Base-by-base conservation (phyloP, 2,329 filamentous ascomycete genomes). In the Diaporthe sp. region DNA sequence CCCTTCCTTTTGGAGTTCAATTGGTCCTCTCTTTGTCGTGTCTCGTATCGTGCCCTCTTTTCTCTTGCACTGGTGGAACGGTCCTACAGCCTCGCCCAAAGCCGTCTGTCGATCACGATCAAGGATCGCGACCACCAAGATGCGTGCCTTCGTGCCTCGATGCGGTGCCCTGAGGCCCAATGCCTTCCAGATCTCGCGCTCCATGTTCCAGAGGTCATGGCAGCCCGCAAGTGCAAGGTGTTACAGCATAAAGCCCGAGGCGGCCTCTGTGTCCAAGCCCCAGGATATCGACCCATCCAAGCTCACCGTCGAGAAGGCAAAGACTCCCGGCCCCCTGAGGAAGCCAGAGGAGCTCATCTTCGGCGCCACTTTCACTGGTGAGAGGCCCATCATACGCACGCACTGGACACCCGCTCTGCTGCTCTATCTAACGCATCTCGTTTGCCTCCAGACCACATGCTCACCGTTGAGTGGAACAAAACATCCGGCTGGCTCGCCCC, bases 391-490 rank as follows among this genome's bases (percentile, higher is more conserved):
- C n/a, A n/a, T 65, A 25, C 60, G n/a, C 34, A 44, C n/a, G n/a
- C 42, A 2, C 28, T 31, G 17, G 5, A 17, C 5, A 31, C 28
- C 12, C 5, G 12, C 22, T 4, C 17, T 63, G 12, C 17, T 37
- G 5, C 44, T 20, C 12, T 51, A 53, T 49, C 70, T 55, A 44
- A 51, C 51, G 47, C 28, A 37, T 42, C 57, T 58, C 51, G 39
- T 34, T 51, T 25, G 37, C 49, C 37, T 47, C 51, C 83, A 97
- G 97, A 99, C 87, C 97, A 98, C 87, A 98, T 99, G 96, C 92
- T 98, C 82, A 93, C 94, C 76, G 90, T 98, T 80, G 95, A 98
- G 88, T 99, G 97, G 97, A 96, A 94, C 73, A 91, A 95, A 76
- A 87, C 90, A 67, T 88, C 94, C 79, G 97, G 96, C 84, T 98